A percentile compares a stretch with the other conserved stretches of the same genome.
phyloP scores from a whole-genome alignment of 2,329 filamentous ascomycete genomes.

The Talaromyces sp. region DNA sequence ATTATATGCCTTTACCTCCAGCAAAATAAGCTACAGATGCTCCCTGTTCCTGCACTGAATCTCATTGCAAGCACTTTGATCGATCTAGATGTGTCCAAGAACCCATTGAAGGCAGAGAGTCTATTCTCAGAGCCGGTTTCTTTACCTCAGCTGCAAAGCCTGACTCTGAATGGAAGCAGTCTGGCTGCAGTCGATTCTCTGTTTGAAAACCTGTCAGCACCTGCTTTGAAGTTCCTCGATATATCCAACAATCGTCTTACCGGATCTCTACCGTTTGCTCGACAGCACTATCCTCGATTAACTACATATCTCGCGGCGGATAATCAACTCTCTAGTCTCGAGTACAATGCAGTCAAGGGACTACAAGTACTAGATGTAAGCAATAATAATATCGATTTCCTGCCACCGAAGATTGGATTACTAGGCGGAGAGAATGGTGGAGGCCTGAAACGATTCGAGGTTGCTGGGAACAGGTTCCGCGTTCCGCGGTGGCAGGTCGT shows the following conservation, averaged over 20 bases:
- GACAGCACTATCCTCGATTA: conserved; percentile 65
- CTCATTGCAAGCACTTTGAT: conserved; percentile 69
- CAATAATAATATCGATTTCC: conserved; percentile 78
- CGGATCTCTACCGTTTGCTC: conserved; percentile 62
- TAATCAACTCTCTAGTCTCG: conserved; percentile 72
- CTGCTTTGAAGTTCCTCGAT: conserved; percentile 71
- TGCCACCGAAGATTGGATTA: conserved; percentile 78
- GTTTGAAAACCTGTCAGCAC: conserved; percentile 65
- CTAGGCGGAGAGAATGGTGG: conserved; percentile 56
- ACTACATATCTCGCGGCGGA: conserved; percentile 69
- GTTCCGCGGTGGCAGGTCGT: conserved; percentile 81
- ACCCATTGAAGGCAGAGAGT: conserved; percentile 62
- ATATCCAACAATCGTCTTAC: conserved; percentile 78
- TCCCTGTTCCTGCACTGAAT: conserved; percentile 66
- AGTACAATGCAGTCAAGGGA: conserved; percentile 69
- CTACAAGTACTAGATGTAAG: conserved; percentile 72
- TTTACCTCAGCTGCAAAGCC: conserved; percentile 70
- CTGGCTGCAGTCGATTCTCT: conserved; percentile 68
- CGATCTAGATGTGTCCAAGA: conserved; percentile 70
- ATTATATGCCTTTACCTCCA: conserved; percentile 64
- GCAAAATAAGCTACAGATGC: conserved; percentile 67
- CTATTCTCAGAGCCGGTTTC: conserved; percentile 66
- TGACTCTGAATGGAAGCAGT: conserved; percentile 72
- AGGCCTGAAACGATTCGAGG: conserved; percentile 65
- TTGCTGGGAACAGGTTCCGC: conserved; percentile 80